Evolutionary conservation across 73 alveolate genomes (phyloP), one percentile per base, ranked within the genome.

Genomic region (Durusdinium trenchii): DNA sequence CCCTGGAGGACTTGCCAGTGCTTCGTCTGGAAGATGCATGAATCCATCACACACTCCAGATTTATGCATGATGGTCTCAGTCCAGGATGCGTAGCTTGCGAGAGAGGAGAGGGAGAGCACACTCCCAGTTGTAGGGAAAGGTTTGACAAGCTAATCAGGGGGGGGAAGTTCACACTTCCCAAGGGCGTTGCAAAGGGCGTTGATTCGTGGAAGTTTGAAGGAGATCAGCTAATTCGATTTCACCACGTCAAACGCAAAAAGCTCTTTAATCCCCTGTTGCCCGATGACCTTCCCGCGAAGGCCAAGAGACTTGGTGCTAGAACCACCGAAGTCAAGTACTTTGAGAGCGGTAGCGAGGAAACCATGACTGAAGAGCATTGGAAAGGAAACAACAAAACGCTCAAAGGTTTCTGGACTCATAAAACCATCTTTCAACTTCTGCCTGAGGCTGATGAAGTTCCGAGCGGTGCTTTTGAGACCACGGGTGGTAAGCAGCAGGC

Each of bases 201-300:
- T 86, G 95, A 86, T 42, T 86, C 95, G 64, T 86, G 95, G 95
- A 50, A 57, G 82, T 47, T 86, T 26, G 95, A 86, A 10, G 95
- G 64, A 2, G 20, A 86, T 28, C 20, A 7, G 48, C 95, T 86
- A 35, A 86, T 46, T 36, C 40, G 95, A 7, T 86, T 38, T 43
- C 86, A 76, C 46, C 95, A 61, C 46, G 38, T 86, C 43, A 67
- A 86, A 35, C 83, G 60, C 54, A 57, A 69, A 36, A 38, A 42
- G 82, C 95, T 42, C 83, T 61, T 86, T 42, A 42, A 48, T 36
- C 83, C 95, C 83, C 9, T 38, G 47, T 6, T 26, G 83, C 38
- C 64, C 42, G 60, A 60, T 16, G 62, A 43, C n/a, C 35, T 36
- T 35, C 95, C 95, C 3, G 95, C 60, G 18, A 28, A 28, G 48